Evolutionary conservation across 164 flowering plant species (phyloP).

Genomic region (Malania oleifera): DNA sequence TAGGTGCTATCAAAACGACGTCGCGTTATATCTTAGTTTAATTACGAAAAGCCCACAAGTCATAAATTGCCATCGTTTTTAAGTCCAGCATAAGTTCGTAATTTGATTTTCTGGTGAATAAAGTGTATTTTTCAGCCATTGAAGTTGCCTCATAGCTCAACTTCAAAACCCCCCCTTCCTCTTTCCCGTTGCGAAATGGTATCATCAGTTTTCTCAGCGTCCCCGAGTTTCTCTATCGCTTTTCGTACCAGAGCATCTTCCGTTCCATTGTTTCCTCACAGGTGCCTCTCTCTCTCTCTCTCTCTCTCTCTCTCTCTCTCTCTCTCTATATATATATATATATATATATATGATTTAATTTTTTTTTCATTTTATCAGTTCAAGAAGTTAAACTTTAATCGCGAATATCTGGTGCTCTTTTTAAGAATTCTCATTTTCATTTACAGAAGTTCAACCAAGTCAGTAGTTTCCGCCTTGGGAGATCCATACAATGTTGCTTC

Average conservation of each 20-base stretch:
- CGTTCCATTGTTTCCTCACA: constrained; percentile 7
- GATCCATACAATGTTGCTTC: constrained; percentile 29
- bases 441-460: constrained; percentile 22
- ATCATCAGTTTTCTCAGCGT: constrained; percentile 30
- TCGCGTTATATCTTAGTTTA: too few species aligned
- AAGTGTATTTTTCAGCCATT: too few species aligned
- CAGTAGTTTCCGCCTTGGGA: constrained; percentile 29
- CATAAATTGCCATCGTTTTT: too few species aligned
- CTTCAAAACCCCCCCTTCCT: constrained; percentile 10
- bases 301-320: neutral
- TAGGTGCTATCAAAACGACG: too few species aligned
- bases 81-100: too few species aligned
- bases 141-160: too few species aligned
- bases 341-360: neutral
- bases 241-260: constrained; percentile 13
- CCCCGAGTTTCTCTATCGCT: constrained; percentile 22
- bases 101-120: too few species aligned
- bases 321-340: too few species aligned
- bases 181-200: constrained; percentile 19
- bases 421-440: neutral
- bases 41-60: too few species aligned
- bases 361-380: neutral
- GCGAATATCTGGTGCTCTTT: neutral
- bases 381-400: neutral
- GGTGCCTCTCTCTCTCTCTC: constrained; percentile 14